phyloP scores from a whole-genome alignment of 2,329 filamentous ascomycete genomes.

The Aschersonia sp. region DNA sequence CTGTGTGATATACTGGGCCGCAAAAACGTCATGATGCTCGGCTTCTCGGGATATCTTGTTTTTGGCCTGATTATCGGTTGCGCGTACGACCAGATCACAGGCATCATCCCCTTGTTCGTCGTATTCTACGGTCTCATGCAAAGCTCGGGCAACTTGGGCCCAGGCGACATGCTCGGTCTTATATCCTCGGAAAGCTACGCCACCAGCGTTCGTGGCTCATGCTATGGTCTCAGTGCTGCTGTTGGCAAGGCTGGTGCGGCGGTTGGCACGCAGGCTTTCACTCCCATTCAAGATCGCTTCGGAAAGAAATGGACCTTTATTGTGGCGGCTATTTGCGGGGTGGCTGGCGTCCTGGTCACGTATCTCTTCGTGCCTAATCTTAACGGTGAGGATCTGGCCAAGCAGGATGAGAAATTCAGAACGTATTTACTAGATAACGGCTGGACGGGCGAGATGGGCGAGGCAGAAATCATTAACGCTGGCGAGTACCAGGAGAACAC shows the following conservation, averaged over 20 bases:
- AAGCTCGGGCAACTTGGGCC: constrained; percentile 32
- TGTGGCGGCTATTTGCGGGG: constrained; percentile 33
- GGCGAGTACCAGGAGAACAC: too few species aligned
- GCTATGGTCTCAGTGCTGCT: constrained; percentile 35
- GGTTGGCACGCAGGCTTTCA: constrained; percentile 34
- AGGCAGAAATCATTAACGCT: constrained; percentile 5
- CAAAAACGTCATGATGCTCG: constrained; percentile 34
- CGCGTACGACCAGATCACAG: constrained; percentile 29
- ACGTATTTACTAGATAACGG: constrained; percentile 27
- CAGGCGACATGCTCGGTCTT: constrained; percentile 34
- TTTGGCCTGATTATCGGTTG: constrained; percentile 37
- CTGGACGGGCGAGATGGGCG: constrained; percentile 30
- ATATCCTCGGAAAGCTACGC: constrained; percentile 35
- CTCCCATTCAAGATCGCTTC: constrained; percentile 26
- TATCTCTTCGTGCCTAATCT: constrained; percentile 31
- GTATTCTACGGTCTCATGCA: constrained; percentile 38
- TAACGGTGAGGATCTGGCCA: constrained; percentile 26
- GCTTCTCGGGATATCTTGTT: constrained; percentile 33
- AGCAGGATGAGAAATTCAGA: constrained; percentile 27
- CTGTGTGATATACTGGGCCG: constrained; percentile 33
- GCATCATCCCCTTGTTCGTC: constrained; percentile 34
- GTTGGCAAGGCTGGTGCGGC: constrained; percentile 36
- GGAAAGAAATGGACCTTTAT: constrained; percentile 37
- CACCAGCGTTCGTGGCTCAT: constrained; percentile 35
- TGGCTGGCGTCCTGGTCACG: constrained; percentile 30